Evolutionary conservation across 352 stramenopile genomes (phyloP).

Genomic region (Bremia lactucae): DNA sequence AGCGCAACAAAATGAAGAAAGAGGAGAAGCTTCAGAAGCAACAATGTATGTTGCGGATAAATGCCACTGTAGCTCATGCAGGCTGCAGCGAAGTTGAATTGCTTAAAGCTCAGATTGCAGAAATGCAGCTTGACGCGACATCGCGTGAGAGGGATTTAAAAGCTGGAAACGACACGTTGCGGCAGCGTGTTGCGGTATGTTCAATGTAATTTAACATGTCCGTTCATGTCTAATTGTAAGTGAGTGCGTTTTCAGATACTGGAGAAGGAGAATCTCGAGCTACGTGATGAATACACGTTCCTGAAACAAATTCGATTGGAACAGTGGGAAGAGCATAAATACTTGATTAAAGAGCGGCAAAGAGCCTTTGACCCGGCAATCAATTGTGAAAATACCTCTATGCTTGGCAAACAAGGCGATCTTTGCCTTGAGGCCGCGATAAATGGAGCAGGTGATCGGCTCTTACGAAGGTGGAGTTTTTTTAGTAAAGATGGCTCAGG

Average conservation of each 20-base stretch:
- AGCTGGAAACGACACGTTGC: slow-evolving; percentile 46
- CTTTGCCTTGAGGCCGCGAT: slow-evolving; percentile 27
- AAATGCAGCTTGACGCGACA: slow-evolving; percentile 67
- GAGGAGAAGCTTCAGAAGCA: slow-evolving; percentile 55
- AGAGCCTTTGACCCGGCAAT: slow-evolving; percentile 2
- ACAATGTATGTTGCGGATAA: slow-evolving; percentile 65
- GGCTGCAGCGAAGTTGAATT: slow-evolving; percentile 56
- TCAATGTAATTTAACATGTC: neutral
- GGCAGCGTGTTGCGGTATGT: slow-evolving; percentile 51
- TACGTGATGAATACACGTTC: slow-evolving; percentile 69
- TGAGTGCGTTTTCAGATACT: slow-evolving; percentile 41
- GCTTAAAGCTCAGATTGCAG: slow-evolving; percentile 77
- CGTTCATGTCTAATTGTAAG: neutral
- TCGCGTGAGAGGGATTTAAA: slow-evolving; percentile 49
- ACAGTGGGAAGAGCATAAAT: slow-evolving; percentile 65
- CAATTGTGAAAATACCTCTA: slow-evolving; percentile 2
- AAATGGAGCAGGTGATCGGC: slow-evolving; percentile 27
- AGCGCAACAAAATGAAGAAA: slow-evolving; percentile 66
- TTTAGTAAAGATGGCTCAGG: slow-evolving; percentile 1
- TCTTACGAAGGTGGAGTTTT: slow-evolving; percentile 26
- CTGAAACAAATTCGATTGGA: slow-evolving; percentile 62
- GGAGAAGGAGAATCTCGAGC: slow-evolving; percentile 61
- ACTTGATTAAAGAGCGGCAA: slow-evolving; percentile 37
- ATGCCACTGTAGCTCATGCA: slow-evolving; percentile 42
- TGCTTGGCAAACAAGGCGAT: slow-evolving; percentile 5